A percentile compares a stretch with the other conserved stretches of the same genome.
phyloP scores from a whole-genome alignment of 345 rosid species.

The Aquilaria yunnanensis region DNA sequence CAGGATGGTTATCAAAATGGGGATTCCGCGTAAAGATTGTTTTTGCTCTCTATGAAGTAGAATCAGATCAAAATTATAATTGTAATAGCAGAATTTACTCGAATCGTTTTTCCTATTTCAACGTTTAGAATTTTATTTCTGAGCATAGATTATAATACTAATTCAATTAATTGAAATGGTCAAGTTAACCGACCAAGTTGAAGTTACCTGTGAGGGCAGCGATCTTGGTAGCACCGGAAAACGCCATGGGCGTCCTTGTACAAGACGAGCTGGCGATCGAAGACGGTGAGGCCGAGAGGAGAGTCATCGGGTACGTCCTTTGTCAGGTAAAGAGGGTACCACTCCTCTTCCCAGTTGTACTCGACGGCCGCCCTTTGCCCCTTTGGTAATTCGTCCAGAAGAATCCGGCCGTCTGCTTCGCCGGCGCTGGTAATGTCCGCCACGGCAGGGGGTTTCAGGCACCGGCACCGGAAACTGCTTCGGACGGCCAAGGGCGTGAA shows the following conservation, averaged over 20 bases:
- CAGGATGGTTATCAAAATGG: no score
- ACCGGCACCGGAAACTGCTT: neutral
- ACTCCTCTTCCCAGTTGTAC: slow-evolving; percentile 86
- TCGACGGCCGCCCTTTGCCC: slow-evolving; percentile 43
- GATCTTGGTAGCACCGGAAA: slow-evolving; percentile 71
- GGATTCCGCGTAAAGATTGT: no score
- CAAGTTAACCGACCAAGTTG: no score
- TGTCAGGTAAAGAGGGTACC: slow-evolving; percentile 89
- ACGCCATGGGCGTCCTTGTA: slow-evolving; percentile 67
- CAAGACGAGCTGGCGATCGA: slow-evolving; percentile 72
- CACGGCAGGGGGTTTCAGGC: slow-evolving; percentile 22
- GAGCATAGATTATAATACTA: no score
- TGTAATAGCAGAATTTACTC: no score
- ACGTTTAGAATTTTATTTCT: no score
- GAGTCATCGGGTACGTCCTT: slow-evolving; percentile 82
- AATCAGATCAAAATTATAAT: no score
- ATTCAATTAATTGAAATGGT: no score
- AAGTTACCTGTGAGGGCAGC: slow-evolving; percentile 83
- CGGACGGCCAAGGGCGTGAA: neutral
- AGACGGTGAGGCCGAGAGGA: slow-evolving; percentile 85
- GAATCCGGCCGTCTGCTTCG: slow-evolving; percentile 20
- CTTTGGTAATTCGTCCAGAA: slow-evolving; percentile 28
- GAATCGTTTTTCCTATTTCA: no score
- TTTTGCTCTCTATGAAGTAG: no score
- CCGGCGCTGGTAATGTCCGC: slow-evolving; percentile 20